Evolutionary conservation across 2,329 filamentous ascomycete genomes (phyloP), one percentile per base, ranked within the genome.

Genomic region (Nectriaceae sp.): DNA sequence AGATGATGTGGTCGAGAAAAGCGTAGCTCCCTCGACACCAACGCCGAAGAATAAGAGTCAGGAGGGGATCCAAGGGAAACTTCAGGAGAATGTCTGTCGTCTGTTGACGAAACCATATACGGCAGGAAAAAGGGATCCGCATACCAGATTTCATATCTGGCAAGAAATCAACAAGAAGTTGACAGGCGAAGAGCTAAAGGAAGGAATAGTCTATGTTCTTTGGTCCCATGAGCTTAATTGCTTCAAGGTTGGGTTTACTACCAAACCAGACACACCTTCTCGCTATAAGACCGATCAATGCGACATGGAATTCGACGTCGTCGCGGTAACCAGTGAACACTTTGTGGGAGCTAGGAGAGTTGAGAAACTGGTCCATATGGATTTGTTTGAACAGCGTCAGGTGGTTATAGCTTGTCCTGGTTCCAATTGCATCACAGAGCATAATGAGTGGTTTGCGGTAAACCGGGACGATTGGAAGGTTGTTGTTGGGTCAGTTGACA

Each of bases 341-440:
- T 47, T 47, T 42, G 15, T 20, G 4, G 15, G 39, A 5, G 40
- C 40, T 11, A 2, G 16, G 2, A 38, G 40, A 20, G 24, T 11
- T n/a, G 40, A 44, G 21, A 5, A 26, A 13, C 37, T 44, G 35
- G 46, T 33, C 19, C 36, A 48, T 21, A 21, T 36, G 15, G 36
- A 48, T 22, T 21, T 36, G 4, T 44, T 36, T 21, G 4, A 35
- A 5, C 15, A 24, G 5, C 24, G 33, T 15, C n/a, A n/a, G 6
- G 16, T 21, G n/a, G n/a, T n/a, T 11, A 21, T 33, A 29, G 11
- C 19, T 11, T 19, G 35, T 15, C n/a, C n/a, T 39, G 35, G 15
- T 6, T 16, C 22, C 6, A 3, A 4, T 21, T 29, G 19, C 15
- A 6, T 5, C 3, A 40, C 21, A 20, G 31, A 3, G 21, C 24